These are phyloP conservation scores for Fusarium sp. DNA, from an alignment of 2,329 filamentous ascomycete species.

Conservation along the genomic window DNA sequence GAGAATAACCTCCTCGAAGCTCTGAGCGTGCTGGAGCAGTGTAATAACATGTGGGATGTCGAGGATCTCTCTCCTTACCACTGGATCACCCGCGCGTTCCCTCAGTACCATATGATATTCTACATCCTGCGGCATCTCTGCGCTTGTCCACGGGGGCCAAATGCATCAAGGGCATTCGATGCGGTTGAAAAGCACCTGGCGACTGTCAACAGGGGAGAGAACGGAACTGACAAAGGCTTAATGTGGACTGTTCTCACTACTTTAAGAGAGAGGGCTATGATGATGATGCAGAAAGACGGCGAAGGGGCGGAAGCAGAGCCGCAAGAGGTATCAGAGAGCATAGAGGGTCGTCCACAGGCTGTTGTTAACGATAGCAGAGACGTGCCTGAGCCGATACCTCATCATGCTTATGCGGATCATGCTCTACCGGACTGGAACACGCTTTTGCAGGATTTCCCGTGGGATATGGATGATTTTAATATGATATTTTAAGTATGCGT, in stretches of 20 bases:
- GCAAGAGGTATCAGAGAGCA: neutral
- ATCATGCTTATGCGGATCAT: too few relatives aligned
- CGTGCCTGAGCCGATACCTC: neutral
- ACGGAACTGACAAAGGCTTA: constrained; percentile 20
- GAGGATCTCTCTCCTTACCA: constrained; percentile 53
- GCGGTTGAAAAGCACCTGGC: constrained; percentile 31
- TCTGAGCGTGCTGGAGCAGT: constrained; percentile 49
- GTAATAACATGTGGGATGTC: constrained; percentile 47
- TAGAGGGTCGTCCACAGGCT: neutral
- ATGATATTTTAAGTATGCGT: constrained; percentile 23
- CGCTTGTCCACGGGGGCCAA: constrained; percentile 50
- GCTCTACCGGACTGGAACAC: constrained; percentile 43
- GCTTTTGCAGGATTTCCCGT: constrained; percentile 46
- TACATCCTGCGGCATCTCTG: constrained; percentile 59
- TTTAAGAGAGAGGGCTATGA: constrained; percentile 47
- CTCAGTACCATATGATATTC: constrained; percentile 58
- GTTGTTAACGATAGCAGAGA: neutral
- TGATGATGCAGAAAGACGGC: constrained; percentile 31
- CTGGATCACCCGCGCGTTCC: constrained; percentile 55
- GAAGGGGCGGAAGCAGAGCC: neutral
- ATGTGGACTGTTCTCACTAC: constrained; percentile 50
- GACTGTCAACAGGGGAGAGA: neutral
- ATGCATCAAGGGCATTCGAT: constrained; percentile 50
- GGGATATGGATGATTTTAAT: constrained; percentile 42
- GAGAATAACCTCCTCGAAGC: constrained; percentile 52